Conservation (phyloP, 257 asterid species). For the Plantago elongata region DNA sequence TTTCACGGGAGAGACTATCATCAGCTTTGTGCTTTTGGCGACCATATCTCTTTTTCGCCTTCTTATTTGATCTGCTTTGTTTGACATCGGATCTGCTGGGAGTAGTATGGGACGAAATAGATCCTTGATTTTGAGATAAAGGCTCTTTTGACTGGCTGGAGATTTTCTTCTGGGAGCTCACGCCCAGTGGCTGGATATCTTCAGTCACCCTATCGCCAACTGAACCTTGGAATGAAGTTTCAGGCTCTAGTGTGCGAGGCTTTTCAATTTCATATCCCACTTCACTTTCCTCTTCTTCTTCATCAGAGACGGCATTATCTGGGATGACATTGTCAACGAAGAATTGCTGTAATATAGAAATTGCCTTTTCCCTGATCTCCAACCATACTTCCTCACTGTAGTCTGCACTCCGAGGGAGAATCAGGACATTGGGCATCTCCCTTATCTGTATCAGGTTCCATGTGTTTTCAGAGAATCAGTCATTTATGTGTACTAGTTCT, state of each 20-base stretch:
- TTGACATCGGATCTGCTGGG: conserved; percentile 67
- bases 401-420: conserved; percentile 99
- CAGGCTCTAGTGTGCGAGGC: conserved; percentile 37
- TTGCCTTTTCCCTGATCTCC: conserved; percentile 93
- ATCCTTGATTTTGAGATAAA: conserved; percentile 58
- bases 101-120: conserved; percentile 51
- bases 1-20: conserved; percentile 51
- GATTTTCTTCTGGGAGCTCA: conserved; percentile 68
- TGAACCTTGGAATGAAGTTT: conserved; percentile 55
- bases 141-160: conserved; percentile 48
- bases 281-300: conserved; percentile 65
- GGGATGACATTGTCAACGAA: conserved; percentile 73
- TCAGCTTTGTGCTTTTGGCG: conserved; percentile 85
- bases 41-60: conserved; percentile 90
- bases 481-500: background rate
- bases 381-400: conserved; percentile 99
- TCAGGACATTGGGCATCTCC: conserved; percentile 99
- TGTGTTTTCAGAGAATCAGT: too few relatives aligned
- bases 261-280: conserved; percentile 44
- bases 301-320: conserved; percentile 74
- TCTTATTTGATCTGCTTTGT: conserved; percentile 91
- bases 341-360: conserved; percentile 74
- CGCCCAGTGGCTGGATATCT: conserved; percentile 47
- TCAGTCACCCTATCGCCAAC: conserved; percentile 43
- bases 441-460: conserved; percentile 48